phyloP scores from a whole-genome alignment of 495 filamentous ascomycete genomes.

The Hypoxylon fuscum region DNA sequence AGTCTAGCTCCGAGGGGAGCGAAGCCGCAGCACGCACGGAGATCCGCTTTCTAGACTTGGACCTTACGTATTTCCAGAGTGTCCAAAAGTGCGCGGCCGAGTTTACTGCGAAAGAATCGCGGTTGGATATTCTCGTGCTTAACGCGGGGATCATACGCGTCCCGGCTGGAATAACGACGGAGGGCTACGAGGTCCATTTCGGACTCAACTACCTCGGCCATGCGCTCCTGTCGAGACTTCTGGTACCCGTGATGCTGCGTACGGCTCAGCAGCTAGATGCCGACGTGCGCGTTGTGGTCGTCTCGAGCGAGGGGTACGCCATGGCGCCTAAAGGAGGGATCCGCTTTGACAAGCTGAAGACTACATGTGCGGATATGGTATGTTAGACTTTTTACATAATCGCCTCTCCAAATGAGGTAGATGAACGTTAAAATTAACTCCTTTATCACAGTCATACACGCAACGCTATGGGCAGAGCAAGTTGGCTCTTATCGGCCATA shows the following conservation, averaged over 20 bases:
- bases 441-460: slow-evolving; percentile 1
- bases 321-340: slow-evolving; percentile 46
- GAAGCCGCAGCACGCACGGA: not conserved
- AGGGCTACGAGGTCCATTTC: slow-evolving; percentile 72
- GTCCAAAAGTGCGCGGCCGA: slow-evolving; percentile 26
- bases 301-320: slow-evolving; percentile 35
- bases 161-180: slow-evolving; percentile 56
- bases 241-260: slow-evolving; percentile 63
- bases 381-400: slow-evolving; percentile 30
- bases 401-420: not conserved
- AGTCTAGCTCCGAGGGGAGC: too few species aligned
- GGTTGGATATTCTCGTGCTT: slow-evolving; percentile 65
- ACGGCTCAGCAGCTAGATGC: slow-evolving; percentile 35
- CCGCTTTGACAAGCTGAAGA: slow-evolving; percentile 47
- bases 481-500: slow-evolving; percentile 69
- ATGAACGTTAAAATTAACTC: not conserved
- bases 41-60: slow-evolving; percentile 28
- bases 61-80: slow-evolving; percentile 32
- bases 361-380: slow-evolving; percentile 43
- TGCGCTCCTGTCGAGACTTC: slow-evolving; percentile 66
- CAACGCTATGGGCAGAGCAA: slow-evolving; percentile 69
- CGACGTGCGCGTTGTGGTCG: slow-evolving; percentile 16
- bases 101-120: slow-evolving; percentile 12
- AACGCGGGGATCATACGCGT: slow-evolving; percentile 71
- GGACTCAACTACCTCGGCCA: slow-evolving; percentile 73